Base-by-base conservation (phyloP, 495 filamentous ascomycete species). In the Friedmanniomyces endolithicus region DNA sequence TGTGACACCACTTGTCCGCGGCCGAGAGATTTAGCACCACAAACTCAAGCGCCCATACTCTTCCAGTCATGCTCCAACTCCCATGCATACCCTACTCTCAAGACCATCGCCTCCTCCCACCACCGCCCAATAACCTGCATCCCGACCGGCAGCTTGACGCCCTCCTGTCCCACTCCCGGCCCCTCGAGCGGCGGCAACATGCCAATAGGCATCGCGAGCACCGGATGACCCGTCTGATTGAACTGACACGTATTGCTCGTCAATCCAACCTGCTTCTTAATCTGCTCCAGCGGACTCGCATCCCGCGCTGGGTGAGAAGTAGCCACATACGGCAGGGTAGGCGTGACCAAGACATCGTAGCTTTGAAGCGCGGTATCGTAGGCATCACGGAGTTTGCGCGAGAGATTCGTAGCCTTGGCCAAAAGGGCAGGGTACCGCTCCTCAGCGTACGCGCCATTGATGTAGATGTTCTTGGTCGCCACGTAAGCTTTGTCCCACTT, bases 191-290 rank as follows among this genome's bases (percentile, higher is more conserved):
- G 68, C 0, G 69, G 63, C 6, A 71, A 68, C 57, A 75, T 72
- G 0, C 78, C 78, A 41, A 78, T 67, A 0, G 79, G 80, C 20
- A 82, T 65, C 2, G 73, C 73, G 46, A 84, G 57, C 0, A 75
- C 78, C 0, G 80, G 79, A 63, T 81, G 79, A 0, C 79, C 79
- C 0, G 77, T 76, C 22, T 70, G 66, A 66, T 83, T 75, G 55
- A 81, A 80, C 14, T 73, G 68, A 33, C 73, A 72, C 6, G 78
- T 82, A 55, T 82, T 81, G 19, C 70, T 70, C 1, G 75, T 73
- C 31, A 76, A 55, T 0, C 76, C 75, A 11, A 65, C 54, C 29
- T 58, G 53, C 33, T 58, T 60, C 29, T 49, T 57, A 29, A 67
- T 62, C 23, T 56, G 50, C 23, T 63, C 58, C 33, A 68, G 39